Evolutionary conservation across 805 yeast species (phyloP).

Genomic region (Starmerella vitae): DNA sequence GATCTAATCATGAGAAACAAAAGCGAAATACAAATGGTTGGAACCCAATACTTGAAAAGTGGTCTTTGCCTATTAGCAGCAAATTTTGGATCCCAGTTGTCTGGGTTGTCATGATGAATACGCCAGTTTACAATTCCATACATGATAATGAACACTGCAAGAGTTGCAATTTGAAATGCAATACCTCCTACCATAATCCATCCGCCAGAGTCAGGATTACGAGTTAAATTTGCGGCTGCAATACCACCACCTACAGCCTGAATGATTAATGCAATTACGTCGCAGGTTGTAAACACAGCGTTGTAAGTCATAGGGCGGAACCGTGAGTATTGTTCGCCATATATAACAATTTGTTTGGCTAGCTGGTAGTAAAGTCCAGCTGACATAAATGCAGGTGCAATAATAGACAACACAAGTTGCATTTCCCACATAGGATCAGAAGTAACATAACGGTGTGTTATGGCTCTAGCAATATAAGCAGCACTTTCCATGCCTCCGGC

Average conservation of each 20-base stretch:
- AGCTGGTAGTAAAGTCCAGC: slow-evolving; percentile 67
- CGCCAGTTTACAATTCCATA: slow-evolving; percentile 32
- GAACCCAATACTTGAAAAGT: slow-evolving; percentile 19
- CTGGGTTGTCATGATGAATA: slow-evolving; percentile 6
- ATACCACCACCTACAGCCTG: slow-evolving; percentile 59
- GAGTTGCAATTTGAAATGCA: slow-evolving; percentile 58
- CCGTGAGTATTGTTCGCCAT: slow-evolving; percentile 41
- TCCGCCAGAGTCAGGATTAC: slow-evolving; percentile 37
- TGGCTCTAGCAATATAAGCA: slow-evolving; percentile 54
- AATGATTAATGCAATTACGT: slow-evolving; percentile 46
- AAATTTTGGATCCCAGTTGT: slow-evolving; percentile 15
- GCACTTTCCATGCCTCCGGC: slow-evolving; percentile 49
- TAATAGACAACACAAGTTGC: slow-evolving; percentile 55
- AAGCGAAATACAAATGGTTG: slow-evolving; percentile 30
- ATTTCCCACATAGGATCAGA: slow-evolving; percentile 36
- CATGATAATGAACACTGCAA: slow-evolving; percentile 45
- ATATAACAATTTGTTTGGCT: slow-evolving; percentile 51
- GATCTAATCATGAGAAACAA: slow-evolving; percentile 51
- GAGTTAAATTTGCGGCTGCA: slow-evolving; percentile 38
- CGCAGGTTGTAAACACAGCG: slow-evolving; percentile 51
- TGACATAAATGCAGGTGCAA: slow-evolving; percentile 76
- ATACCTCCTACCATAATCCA: slow-evolving; percentile 67
- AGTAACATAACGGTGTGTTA: slow-evolving; percentile 29
- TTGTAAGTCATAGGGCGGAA: slow-evolving; percentile 48
- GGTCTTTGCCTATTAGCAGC: slow-evolving; percentile 15